phyloP scores from a whole-genome alignment of 176 grass and related monocot genomes.

The Carex cristatella region DNA sequence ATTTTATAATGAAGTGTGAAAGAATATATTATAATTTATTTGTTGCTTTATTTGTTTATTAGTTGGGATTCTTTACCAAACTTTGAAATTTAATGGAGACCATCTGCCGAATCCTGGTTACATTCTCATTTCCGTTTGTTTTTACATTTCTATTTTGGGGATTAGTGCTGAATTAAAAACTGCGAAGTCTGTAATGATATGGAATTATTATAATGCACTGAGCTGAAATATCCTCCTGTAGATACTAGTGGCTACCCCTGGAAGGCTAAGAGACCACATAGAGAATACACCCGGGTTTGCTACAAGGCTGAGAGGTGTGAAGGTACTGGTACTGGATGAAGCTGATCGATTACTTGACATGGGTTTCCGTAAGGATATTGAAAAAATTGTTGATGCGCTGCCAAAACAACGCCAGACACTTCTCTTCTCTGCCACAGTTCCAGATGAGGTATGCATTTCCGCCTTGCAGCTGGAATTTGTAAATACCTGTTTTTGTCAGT shows the following conservation, averaged over 20 bases:
- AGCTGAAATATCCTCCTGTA: conserved; percentile 19
- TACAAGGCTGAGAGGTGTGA: conserved; percentile 74
- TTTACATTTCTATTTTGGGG: neutral
- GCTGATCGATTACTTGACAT: conserved; percentile 97
- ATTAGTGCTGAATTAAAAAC: neutral
- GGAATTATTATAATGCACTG: neutral
- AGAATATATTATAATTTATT: too few species aligned
- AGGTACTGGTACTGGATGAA: conserved; percentile 92
- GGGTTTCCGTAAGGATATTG: conserved; percentile 90
- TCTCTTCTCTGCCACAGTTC: conserved; percentile 94
- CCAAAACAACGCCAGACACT: conserved; percentile 92
- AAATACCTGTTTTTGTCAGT: neutral
- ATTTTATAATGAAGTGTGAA: neutral
- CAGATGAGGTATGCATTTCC: conserved; percentile 52
- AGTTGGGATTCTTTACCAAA: neutral
- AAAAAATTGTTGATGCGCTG: conserved; percentile 75
- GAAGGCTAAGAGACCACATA: conserved; percentile 91
- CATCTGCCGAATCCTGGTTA: neutral
- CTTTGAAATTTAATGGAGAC: neutral
- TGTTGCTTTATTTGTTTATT: neutral
- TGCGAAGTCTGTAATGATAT: neutral
- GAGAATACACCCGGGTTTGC: conserved; percentile 96
- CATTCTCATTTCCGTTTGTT: neutral
- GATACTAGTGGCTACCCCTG: conserved; percentile 91
- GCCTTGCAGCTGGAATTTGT: neutral